Evolutionary conservation across 2,329 filamentous ascomycete species (phyloP).

Genomic region (Pseudogymnoascus sp.): DNA sequence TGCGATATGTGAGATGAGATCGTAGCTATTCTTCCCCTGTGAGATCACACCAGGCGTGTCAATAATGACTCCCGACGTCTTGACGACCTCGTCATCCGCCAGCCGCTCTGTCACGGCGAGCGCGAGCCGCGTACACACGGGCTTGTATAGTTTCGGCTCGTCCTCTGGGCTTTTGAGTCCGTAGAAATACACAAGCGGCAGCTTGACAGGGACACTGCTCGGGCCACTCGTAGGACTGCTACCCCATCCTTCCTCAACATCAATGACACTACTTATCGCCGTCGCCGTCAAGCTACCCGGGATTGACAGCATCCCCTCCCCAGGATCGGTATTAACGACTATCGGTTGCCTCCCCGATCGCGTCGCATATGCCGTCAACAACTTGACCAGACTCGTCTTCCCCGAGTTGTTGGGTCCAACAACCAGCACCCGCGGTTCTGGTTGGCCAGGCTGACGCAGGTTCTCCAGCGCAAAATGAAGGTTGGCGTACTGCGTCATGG

Average conservation of each 20-base stretch:
- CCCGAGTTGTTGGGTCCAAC: conserved; percentile 70
- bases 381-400: conserved; percentile 74
- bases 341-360: conserved; percentile 66
- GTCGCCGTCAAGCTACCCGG: conserved; percentile 78
- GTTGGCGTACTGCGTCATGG: conserved; percentile 72
- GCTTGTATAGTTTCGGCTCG: conserved; percentile 62
- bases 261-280: conserved; percentile 80
- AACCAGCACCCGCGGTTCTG: conserved; percentile 76
- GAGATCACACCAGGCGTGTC: conserved; percentile 69
- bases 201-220: conserved; percentile 77
- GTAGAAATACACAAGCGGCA: conserved; percentile 85
- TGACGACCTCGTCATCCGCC: conserved; percentile 63
- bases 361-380: conserved; percentile 70
- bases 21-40: conserved; percentile 57
- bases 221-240: conserved; percentile 85
- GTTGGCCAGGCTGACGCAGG: conserved; percentile 44
- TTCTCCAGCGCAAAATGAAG: conserved; percentile 79
- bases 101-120: conserved; percentile 69
- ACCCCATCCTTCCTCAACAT: conserved; percentile 83
- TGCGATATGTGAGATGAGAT: conserved; percentile 72
- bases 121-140: conserved; percentile 66
- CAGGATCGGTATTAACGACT: conserved; percentile 76
- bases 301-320: conserved; percentile 67
- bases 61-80: conserved; percentile 70
- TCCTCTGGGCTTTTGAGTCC: conserved; percentile 66